Evolutionary conservation across 768 basidiomycete species (phyloP).

Genomic region (Boletus rubropictus): DNA sequence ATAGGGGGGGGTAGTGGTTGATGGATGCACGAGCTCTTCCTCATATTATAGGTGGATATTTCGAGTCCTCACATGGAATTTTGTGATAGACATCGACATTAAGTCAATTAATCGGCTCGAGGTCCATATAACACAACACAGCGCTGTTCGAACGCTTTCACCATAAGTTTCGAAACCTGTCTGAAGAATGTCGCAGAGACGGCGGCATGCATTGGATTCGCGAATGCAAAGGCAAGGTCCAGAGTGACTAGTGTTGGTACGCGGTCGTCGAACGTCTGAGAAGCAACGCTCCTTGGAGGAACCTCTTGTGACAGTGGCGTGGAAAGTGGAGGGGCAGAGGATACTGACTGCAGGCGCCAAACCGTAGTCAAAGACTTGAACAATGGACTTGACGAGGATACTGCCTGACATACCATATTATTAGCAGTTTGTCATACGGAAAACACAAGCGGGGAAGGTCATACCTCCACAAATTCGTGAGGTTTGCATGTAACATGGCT

Average conservation of each 20-base stretch:
- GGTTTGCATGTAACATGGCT: conserved; percentile 80
- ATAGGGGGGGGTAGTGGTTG: neutral
- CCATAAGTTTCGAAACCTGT: conserved; percentile 83
- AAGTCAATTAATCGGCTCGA: conserved; percentile 19
- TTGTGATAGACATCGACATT: neutral
- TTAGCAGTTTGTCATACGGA: conserved; percentile 4
- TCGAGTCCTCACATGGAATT: neutral
- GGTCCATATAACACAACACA: conserved; percentile 69
- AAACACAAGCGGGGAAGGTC: conserved; percentile 1
- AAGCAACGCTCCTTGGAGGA: neutral
- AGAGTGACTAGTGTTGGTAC: conserved; percentile 77
- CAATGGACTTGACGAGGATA: conserved; percentile 64
- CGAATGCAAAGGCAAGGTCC: conserved; percentile 81
- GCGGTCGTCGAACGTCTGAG: conserved; percentile 11
- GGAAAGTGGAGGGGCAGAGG: conserved; percentile 37
- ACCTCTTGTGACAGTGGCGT: conserved; percentile 7
- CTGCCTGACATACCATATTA: conserved; percentile 44
- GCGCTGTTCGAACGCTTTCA: conserved; percentile 85
- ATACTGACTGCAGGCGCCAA: conserved; percentile 68
- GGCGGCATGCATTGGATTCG: conserved; percentile 78
- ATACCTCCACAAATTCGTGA: conserved; percentile 67
- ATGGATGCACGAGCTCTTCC: neutral
- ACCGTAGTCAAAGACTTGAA: conserved; percentile 66
- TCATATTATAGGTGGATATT: neutral
- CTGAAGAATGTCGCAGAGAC: conserved; percentile 84